Conservation (phyloP, 441 rosid genomes). For the Eruca vesicaria region DNA sequence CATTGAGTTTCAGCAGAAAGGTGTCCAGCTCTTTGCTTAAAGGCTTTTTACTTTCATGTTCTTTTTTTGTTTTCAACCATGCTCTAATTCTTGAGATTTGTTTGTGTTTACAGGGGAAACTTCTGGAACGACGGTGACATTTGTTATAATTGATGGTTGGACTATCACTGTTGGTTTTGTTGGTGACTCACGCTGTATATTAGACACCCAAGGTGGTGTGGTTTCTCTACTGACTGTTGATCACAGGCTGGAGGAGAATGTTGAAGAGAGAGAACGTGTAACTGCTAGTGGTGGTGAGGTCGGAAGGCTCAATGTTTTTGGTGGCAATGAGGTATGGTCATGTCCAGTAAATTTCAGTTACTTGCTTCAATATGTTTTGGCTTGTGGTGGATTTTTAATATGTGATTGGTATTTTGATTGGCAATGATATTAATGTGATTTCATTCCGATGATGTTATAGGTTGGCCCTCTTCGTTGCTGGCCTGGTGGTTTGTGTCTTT, state of each 20-base stretch:
- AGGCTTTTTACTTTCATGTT: conserved; percentile 7
- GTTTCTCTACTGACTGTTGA: conserved; percentile 94
- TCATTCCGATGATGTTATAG: conserved; percentile 34
- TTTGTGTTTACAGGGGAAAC: conserved; percentile 76
- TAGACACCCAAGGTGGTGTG: conserved; percentile 90
- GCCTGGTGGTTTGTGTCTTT: conserved; percentile 99
- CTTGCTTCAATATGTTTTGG: not conserved
- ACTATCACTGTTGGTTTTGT: conserved; percentile 97
- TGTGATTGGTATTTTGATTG: not conserved
- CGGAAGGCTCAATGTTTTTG: conserved; percentile 88
- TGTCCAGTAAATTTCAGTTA: not conserved
- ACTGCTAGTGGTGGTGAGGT: conserved; percentile 99
- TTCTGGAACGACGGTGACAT: conserved; percentile 97
- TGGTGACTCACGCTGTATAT: conserved; percentile 97
- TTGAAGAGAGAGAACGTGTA: conserved; percentile 94
- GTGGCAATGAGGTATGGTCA: conserved; percentile 81
- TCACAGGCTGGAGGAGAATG: conserved; percentile 96
- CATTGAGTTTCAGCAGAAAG: conserved; percentile 94
- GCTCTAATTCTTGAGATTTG: conserved; percentile 18
- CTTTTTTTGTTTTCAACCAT: not conserved
- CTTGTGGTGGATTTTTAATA: not conserved
- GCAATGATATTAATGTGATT: conserved; percentile 1
- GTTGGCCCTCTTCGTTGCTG: conserved; percentile 99
- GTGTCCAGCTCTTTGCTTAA: conserved; percentile 36
- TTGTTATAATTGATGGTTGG: conserved; percentile 95